phyloP scores from a whole-genome alignment of 371 early-diverging fungal genomes.

The Coemansia sp. region DNA sequence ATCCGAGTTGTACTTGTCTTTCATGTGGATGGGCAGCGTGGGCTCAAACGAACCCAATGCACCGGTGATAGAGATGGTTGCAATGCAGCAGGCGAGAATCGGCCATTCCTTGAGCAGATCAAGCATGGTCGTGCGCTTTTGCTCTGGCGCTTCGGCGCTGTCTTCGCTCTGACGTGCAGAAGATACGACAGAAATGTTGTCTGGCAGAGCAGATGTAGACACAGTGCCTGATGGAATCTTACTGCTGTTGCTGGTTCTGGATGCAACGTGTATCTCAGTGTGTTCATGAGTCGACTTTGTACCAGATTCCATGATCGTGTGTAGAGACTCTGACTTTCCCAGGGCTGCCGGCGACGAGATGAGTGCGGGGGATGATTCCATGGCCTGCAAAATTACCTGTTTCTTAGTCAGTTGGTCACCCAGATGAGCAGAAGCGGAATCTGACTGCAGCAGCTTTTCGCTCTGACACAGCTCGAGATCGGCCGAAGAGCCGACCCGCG shows the following conservation, averaged over 20 bases:
- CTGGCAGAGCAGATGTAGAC: neutral
- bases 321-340: neutral
- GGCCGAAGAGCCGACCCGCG: neutral
- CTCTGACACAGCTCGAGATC: constrained; percentile 10
- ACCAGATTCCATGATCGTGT: neutral
- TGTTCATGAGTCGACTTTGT: neutral
- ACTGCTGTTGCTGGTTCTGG: neutral
- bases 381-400: neutral
- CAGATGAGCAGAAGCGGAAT: too few relatives aligned
- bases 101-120: constrained; percentile 47
- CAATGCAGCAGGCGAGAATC: constrained; percentile 45
- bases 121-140: constrained; percentile 32
- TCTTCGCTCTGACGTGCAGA: neutral
- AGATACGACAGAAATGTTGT: neutral
- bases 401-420: neutral
- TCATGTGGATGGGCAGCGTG: constrained; percentile 42
- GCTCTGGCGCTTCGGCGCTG: neutral
- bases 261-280: neutral
- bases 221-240: neutral
- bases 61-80: constrained; percentile 40
- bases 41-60: constrained; percentile 44
- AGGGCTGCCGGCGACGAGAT: constrained; percentile 10
- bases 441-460: constrained; percentile 17
- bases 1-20: constrained; percentile 25
- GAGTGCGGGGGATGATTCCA: constrained; percentile 1